Conservation (phyloP, 768 basidiomycete genomes). For the Mycena filopes region DNA sequence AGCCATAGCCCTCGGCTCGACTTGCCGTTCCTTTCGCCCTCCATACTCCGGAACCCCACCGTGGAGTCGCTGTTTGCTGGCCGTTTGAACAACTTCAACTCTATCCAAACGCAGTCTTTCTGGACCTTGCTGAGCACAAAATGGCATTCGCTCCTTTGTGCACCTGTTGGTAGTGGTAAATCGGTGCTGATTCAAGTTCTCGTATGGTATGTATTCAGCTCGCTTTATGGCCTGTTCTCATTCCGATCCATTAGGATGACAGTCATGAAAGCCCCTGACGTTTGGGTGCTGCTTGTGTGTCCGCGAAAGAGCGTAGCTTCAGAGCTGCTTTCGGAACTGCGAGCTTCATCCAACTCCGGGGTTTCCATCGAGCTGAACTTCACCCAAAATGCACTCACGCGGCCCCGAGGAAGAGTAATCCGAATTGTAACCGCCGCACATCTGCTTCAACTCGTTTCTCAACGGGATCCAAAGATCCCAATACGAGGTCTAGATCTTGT, state of each 20-base stretch:
- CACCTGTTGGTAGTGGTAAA: constrained; percentile 86
- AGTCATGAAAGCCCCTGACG: constrained; percentile 50
- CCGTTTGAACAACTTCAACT: constrained; percentile 72
- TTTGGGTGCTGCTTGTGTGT: constrained; percentile 71
- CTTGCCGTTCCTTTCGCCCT: constrained; percentile 77
- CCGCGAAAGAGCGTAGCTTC: constrained; percentile 67
- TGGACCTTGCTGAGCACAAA: constrained; percentile 82
- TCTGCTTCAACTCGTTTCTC: constrained; percentile 57
- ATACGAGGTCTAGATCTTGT: constrained; percentile 67
- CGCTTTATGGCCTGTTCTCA: background rate
- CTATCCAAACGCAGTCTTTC: constrained; percentile 89
- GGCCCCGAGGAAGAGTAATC: constrained; percentile 56
- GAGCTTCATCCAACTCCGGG: constrained; percentile 48
- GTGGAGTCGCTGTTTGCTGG: constrained; percentile 59
- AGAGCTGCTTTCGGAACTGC: constrained; percentile 67
- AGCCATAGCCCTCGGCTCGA: constrained; percentile 73
- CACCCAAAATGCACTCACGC: constrained; percentile 48
- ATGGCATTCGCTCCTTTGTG: constrained; percentile 76
- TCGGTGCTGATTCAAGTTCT: constrained; percentile 75
- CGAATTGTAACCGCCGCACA: constrained; percentile 66
- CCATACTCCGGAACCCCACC: constrained; percentile 57
- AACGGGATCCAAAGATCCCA: constrained; percentile 40
- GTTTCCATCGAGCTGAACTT: constrained; percentile 53
- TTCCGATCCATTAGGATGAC: constrained; percentile 60
- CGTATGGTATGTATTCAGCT: constrained; percentile 67